Percentiles rank a stretch among this genome's conserved stretches.
These are phyloP conservation scores for Rhodocollybia butyracea DNA, from an alignment of 768 basidiomycete genomes.

Conservation along the genomic window DNA sequence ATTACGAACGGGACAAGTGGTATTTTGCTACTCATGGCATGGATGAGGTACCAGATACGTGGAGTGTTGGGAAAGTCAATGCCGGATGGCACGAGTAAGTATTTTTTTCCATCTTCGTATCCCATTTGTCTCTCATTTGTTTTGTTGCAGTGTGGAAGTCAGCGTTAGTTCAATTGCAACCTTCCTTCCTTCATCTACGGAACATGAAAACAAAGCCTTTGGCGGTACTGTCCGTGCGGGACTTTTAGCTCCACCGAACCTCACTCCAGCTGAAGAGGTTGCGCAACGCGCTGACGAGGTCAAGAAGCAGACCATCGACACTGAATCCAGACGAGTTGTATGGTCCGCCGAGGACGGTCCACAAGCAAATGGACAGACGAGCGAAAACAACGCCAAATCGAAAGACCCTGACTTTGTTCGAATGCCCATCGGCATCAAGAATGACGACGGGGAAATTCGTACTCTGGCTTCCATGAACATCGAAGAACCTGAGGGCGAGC, in stretches of 20 bases:
- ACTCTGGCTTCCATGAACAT: slow-evolving; percentile 22
- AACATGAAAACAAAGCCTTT: slow-evolving; percentile 56
- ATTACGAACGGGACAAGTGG: slow-evolving; percentile 71
- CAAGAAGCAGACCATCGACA: slow-evolving; percentile 61
- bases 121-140: not conserved
- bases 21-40: slow-evolving; percentile 76
- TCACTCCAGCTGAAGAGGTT: slow-evolving; percentile 61
- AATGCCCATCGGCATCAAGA: slow-evolving; percentile 54
- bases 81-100: slow-evolving; percentile 74
- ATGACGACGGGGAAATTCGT: slow-evolving; percentile 48
- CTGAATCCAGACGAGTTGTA: slow-evolving; percentile 55
- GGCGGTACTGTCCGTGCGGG: slow-evolving; percentile 39
- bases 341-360: slow-evolving; percentile 62
- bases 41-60: slow-evolving; percentile 72
- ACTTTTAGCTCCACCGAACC: slow-evolving; percentile 24
- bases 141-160: slow-evolving; percentile 54
- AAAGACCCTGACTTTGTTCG: slow-evolving; percentile 24
- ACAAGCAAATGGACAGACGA: slow-evolving; percentile 44
- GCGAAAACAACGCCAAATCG: slow-evolving; percentile 39
- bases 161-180: slow-evolving; percentile 71
- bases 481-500: slow-evolving; percentile 26
- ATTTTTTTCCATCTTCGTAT: not conserved
- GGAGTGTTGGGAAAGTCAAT: slow-evolving; percentile 61
- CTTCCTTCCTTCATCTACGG: slow-evolving; percentile 62
- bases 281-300: slow-evolving; percentile 48